Percentiles rank a stretch among this genome's conserved stretches.
Evolutionary conservation across 75 land plant species (phyloP).

Genomic region (Isoetes taiwanensis): DNA sequence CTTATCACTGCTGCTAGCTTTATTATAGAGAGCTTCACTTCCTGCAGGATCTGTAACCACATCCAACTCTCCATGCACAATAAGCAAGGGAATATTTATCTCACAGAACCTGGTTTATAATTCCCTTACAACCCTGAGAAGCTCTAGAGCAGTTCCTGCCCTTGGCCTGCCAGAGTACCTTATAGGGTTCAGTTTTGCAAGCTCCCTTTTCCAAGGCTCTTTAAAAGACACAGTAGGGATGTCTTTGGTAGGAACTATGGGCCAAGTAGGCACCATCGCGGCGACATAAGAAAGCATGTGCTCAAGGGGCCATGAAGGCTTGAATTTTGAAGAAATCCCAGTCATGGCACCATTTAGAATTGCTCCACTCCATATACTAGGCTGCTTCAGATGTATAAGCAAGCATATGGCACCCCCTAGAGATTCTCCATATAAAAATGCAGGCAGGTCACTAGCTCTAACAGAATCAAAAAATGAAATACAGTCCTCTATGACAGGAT

Average conservation of each 20-base stretch:
- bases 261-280: slow-evolving; percentile 71
- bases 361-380: slow-evolving; percentile 38
- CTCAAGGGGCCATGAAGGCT: slow-evolving; percentile 90
- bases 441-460: slow-evolving; percentile 33
- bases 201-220: slow-evolving; percentile 74
- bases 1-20: slow-evolving; percentile 52
- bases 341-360: slow-evolving; percentile 90
- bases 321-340: slow-evolving; percentile 66
- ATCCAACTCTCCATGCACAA: slow-evolving; percentile 69
- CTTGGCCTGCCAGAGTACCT: slow-evolving; percentile 4
- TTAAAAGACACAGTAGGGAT: slow-evolving; percentile 71
- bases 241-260: slow-evolving; percentile 62
- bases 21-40: slow-evolving; percentile 51
- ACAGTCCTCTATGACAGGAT: slow-evolving; percentile 79
- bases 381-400: slow-evolving; percentile 46
- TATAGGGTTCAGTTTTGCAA: slow-evolving; percentile 56
- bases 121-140: slow-evolving; percentile 5
- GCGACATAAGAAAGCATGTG: too few species aligned
- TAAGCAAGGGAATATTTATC: slow-evolving; percentile 16
- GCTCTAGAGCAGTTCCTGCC: slow-evolving; percentile 1
- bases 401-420: slow-evolving; percentile 87
- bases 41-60: slow-evolving; percentile 70
- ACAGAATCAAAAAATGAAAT: slow-evolving; percentile 44
- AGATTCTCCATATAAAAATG: slow-evolving; percentile 58
- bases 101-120: background rate